Evolutionary conservation across 176 grass and related monocot genomes (phyloP).

Genomic region (Oryza glaberrima): DNA sequence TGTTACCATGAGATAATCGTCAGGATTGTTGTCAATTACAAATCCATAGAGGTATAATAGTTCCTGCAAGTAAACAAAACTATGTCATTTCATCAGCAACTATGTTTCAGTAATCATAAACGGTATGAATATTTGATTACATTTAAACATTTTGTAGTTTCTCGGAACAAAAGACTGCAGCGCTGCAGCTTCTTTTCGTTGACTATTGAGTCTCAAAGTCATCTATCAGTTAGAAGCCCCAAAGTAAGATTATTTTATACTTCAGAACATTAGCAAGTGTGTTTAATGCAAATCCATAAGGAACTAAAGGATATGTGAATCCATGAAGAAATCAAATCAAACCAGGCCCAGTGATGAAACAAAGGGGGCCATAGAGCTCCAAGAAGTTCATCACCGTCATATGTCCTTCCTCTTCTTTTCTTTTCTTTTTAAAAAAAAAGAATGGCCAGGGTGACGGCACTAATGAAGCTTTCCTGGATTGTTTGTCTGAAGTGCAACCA

Average conservation of each 20-base stretch:
- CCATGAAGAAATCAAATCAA: constrained; percentile 6
- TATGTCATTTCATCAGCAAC: constrained; percentile 29
- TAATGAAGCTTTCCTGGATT: background rate
- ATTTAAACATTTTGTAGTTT: background rate
- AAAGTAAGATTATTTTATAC: background rate
- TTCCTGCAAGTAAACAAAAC: constrained; percentile 66
- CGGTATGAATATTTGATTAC: background rate
- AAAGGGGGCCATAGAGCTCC: background rate
- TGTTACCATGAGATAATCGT: constrained; percentile 95
- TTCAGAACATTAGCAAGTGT: constrained; percentile 20
- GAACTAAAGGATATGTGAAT: background rate
- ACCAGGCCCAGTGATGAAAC: background rate
- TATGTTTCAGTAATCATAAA: constrained; percentile 1
- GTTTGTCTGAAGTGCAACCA: background rate
- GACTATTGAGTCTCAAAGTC: background rate
- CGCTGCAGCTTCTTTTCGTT: constrained; percentile 1
- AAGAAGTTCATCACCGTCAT: background rate
- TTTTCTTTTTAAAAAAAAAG: no score
- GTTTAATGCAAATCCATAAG: constrained; percentile 23
- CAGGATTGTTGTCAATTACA: constrained; percentile 84
- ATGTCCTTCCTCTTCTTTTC: no score
- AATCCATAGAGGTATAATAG: constrained; percentile 94
- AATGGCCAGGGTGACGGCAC: no score
- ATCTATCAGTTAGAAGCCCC: background rate
- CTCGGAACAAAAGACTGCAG: background rate